phyloP scores from a whole-genome alignment of 2,329 filamentous ascomycete genomes.

The Fusarium oxysporum region DNA sequence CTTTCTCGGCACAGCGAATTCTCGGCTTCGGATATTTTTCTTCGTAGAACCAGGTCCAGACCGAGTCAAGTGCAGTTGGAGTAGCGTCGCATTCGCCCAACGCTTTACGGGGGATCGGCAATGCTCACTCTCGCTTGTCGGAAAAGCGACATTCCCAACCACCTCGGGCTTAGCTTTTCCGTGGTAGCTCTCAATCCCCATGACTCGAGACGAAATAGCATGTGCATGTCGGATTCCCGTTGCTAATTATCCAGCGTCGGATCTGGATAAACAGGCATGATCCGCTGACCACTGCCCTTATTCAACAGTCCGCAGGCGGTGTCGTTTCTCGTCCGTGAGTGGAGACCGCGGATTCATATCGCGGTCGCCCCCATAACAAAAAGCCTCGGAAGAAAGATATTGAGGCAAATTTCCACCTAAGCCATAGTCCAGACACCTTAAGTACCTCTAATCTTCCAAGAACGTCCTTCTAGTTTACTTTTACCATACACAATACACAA shows the following conservation, averaged over 20 bases:
- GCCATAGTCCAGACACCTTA: slow-evolving; percentile 12
- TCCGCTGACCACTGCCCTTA: not conserved
- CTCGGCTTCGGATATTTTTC: not conserved
- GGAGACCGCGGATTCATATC: not conserved
- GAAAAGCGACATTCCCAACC: slow-evolving; percentile 11
- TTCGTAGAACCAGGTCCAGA: not conserved
- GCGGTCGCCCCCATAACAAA: not conserved
- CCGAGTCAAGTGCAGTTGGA: not conserved
- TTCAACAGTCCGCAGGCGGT: not conserved
- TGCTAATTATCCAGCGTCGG: not conserved
- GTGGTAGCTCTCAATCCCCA: not conserved
- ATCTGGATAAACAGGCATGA: not conserved
- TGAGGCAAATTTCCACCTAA: not conserved
- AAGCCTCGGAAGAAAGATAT: not conserved
- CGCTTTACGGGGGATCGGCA: slow-evolving; percentile 24
- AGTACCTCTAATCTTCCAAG: slow-evolving; percentile 26
- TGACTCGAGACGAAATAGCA: not conserved
- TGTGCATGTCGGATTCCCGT: not conserved
- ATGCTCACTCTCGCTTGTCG: not conserved
- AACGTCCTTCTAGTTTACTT: not conserved
- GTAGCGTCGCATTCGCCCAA: not conserved
- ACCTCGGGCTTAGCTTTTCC: slow-evolving; percentile 6
- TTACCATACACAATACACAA: not conserved
- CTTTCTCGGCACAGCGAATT: not conserved
- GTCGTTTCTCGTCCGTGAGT: not conserved